Evolutionary conservation across 2,329 filamentous ascomycete species (phyloP).

Genomic region (Cercospora sp.): DNA sequence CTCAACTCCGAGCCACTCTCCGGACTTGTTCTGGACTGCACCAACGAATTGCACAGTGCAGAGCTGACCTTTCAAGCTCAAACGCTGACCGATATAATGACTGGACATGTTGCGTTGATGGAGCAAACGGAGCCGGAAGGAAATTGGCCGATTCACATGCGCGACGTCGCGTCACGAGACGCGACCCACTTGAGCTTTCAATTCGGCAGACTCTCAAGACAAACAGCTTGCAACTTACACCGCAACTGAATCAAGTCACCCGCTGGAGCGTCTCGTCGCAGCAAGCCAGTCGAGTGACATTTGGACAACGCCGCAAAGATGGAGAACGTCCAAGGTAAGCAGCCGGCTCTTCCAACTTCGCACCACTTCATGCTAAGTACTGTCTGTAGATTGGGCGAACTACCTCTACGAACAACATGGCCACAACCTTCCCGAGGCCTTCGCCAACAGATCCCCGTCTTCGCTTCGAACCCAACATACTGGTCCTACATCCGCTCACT

Average conservation of each 20-base stretch:
- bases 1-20: conserved; percentile 89
- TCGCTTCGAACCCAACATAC: conserved; percentile 14
- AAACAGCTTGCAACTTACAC: conserved; percentile 6
- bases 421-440: conserved; percentile 12
- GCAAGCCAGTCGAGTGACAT: background rate
- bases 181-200: conserved; percentile 3
- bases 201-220: background rate
- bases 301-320: conserved; percentile 19
- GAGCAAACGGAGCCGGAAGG: background rate
- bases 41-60: conserved; percentile 88
- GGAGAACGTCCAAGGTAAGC: conserved; percentile 37
- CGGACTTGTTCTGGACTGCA: conserved; percentile 70
- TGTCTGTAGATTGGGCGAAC: conserved; percentile 35
- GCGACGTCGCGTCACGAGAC: background rate
- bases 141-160: conserved; percentile 9
- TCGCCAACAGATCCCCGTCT: conserved; percentile 3
- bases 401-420: conserved; percentile 32
- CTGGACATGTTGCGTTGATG: conserved; percentile 14
- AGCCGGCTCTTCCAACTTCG: background rate
- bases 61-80: conserved; percentile 73
- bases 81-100: conserved; percentile 62
- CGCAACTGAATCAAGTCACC: background rate
- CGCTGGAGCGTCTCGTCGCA: background rate
- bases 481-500: conserved; percentile 17
- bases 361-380: background rate